Evolutionary conservation across 2,329 filamentous ascomycete genomes (phyloP), one percentile per base, ranked within the genome.

Genomic region (Albophoma yamanashiensis): DNA sequence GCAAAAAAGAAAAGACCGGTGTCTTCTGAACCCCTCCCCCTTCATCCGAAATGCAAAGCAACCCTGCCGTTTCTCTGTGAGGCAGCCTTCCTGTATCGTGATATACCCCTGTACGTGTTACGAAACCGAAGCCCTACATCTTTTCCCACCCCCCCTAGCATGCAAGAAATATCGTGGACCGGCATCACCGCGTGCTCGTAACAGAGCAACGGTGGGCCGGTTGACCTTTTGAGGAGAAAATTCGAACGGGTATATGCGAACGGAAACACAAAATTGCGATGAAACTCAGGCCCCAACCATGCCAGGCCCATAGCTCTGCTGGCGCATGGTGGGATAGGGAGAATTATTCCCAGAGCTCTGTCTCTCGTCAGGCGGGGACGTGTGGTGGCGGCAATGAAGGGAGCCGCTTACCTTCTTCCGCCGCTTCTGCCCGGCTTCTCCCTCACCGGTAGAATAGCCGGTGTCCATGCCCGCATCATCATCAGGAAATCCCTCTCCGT

Each of bases 401-500:
- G 20, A 45, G 58, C 50, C 8, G 55, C 70, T 64, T 68, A 86
- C 84, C 83, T 87, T 86, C 76, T 88, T 88, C 71, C 84, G 80
- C 66, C 84, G 80, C 75, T 88, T 88, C 66, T 81, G 76, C 65
- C 77, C 79, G 66, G 88, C 85, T 66, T 89, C 88, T 65, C 85
- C 85, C 65, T 89, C 88, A 61, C 85, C 87, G 27, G 88, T 89
- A 27, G 87, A 89, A 68, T 91, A 87, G n/a, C 83, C 84, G 20
- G 76, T 77, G 15, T 82, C 85, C 60, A 71, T 68, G 53, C 79
- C 83, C 11, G 70, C 72, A 63, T 88, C 88, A 64, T 90, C 87
- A 63, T 91, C 88, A 12, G 81, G 81, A 65, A 80, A 91, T 40
- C 86, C 86, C 65, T 91, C 88, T 53, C 84, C 82, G 67, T 92